These are phyloP conservation scores for Coniella lustricola DNA, from an alignment of 2,329 filamentous ascomycete genomes.

Conservation along the genomic window DNA sequence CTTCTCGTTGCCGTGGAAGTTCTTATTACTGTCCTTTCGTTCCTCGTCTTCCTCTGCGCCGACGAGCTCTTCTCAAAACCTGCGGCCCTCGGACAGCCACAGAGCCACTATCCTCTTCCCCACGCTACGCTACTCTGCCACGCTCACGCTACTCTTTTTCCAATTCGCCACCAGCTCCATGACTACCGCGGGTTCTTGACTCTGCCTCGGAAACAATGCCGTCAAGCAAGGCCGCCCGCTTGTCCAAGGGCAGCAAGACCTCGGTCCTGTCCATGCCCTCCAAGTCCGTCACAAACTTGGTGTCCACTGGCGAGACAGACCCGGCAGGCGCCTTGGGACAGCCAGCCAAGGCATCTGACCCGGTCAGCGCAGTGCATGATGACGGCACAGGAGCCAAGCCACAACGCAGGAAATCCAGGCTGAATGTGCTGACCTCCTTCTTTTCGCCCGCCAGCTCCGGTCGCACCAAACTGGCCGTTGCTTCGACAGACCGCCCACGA, in stretches of 20 bases:
- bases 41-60: too few species aligned
- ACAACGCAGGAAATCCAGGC: slow-evolving; percentile 12
- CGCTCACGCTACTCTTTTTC: too few species aligned
- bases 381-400: slow-evolving; percentile 5
- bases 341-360: slow-evolving; percentile 3
- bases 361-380: not conserved
- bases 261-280: slow-evolving; percentile 14
- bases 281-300: slow-evolving; percentile 10
- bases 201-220: slow-evolving; percentile 14
- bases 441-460: slow-evolving; percentile 13
- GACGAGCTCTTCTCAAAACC: too few species aligned
- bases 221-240: slow-evolving; percentile 17
- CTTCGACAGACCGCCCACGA: slow-evolving; percentile 4
- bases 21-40: too few species aligned
- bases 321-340: slow-evolving; percentile 3
- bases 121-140: too few species aligned
- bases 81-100: too few species aligned
- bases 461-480: not conserved
- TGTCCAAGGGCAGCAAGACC: slow-evolving; percentile 13
- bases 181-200: not conserved
- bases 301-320: slow-evolving; percentile 7
- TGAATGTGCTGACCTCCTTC: slow-evolving; percentile 15
- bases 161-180: not conserved
- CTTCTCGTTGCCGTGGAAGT: not conserved
- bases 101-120: too few species aligned